These are phyloP conservation scores for Trypanosomatidae sp. DNA, from an alignment of 208 protist genomes.

Conservation along the genomic window DNA sequence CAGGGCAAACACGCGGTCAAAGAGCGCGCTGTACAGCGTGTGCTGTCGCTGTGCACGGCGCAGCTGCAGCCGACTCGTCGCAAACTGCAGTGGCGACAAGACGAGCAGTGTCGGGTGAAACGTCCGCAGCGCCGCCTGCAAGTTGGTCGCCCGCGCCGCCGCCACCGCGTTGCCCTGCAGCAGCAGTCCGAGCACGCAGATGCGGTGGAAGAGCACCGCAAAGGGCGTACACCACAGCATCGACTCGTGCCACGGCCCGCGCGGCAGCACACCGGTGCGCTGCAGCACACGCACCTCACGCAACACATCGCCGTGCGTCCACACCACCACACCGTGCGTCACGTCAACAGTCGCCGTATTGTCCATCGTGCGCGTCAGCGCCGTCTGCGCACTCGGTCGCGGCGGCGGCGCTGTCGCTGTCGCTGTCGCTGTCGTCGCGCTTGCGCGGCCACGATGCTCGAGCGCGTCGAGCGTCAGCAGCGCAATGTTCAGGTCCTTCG, in stretches of 20 bases:
- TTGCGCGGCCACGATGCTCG: slow-evolving; percentile 33
- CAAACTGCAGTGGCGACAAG: slow-evolving; percentile 54
- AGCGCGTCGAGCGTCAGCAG: slow-evolving; percentile 53
- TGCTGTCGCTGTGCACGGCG: slow-evolving; percentile 36
- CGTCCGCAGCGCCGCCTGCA: slow-evolving; percentile 31
- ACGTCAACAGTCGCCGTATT: slow-evolving; percentile 19
- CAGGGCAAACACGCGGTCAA: slow-evolving; percentile 47
- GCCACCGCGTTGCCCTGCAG: slow-evolving; percentile 58
- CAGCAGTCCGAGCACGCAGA: slow-evolving; percentile 60
- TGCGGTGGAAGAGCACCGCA: slow-evolving; percentile 46
- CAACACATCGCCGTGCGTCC: slow-evolving; percentile 54
- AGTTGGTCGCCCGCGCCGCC: slow-evolving; percentile 17
- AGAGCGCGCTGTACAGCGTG: slow-evolving; percentile 54
- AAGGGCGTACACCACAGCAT: slow-evolving; percentile 75
- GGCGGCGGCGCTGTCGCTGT: neutral
- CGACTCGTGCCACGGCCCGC: slow-evolving; percentile 29
- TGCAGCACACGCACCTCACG: slow-evolving; percentile 47
- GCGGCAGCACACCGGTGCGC: slow-evolving; percentile 39
- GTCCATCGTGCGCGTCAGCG: slow-evolving; percentile 60
- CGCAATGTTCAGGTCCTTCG: slow-evolving; percentile 70
- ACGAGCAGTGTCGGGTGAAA: slow-evolving; percentile 69
- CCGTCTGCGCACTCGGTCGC: slow-evolving; percentile 13
- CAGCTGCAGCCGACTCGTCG: slow-evolving; percentile 45
- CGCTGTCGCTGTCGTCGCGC: slow-evolving; percentile 5
- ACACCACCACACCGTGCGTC: slow-evolving; percentile 15